Base-by-base conservation (phyloP, 2,329 filamentous ascomycete genomes). In the Alternaria rosae region DNA sequence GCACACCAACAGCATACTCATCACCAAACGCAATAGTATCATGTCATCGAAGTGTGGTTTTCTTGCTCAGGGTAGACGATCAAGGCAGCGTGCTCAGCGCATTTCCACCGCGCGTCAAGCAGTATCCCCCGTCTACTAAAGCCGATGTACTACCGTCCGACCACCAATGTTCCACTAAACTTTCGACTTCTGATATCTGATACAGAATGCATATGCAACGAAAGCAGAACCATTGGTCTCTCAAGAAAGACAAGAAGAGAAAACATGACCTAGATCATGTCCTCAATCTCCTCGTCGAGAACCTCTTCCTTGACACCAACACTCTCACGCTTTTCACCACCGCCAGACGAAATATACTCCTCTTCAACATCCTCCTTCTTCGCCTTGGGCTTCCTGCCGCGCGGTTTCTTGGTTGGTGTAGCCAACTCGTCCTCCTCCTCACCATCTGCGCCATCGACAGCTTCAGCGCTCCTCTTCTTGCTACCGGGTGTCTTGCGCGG, bases 341-440 rank as follows among this genome's bases (percentile, higher is more conserved):
- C 51, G 10, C 26, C 26, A 28, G 26, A 28, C 26, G 10, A 28
- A 4, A 6, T 20, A 23, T 23, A 11, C 8, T 23, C 11, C 17
- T 21, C 20, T 6, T 23, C 54, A 35, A 20, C n/a, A 12, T 47
- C 48, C 21, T 60, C 50, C 11, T 44, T 68, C 64, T 71, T 70
- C 48, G 65, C 69, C 10, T n/a, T 56, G 0, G 60, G 62, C 21
- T 62, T 59, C 11, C 32, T 30, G n/a, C 12, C 52, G 10, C 9
- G 47, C 4, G 28, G 54, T 13, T 54, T 62, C 13, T 55, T 62
- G 28, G 23, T 53, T 35, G 23, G 30, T 5, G 21, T 35, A 10
- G 23, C 38, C 28, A 12, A 57, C 48, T 25, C 32, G 38, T 47
- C 51, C 50, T 10, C 30, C 6, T 23, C 60, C 57, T 10, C 62